Percentiles rank a stretch among this genome's conserved stretches.
Evolutionary conservation across 345 rosid genomes (phyloP).

Genomic region (Heritiera fomes): DNA sequence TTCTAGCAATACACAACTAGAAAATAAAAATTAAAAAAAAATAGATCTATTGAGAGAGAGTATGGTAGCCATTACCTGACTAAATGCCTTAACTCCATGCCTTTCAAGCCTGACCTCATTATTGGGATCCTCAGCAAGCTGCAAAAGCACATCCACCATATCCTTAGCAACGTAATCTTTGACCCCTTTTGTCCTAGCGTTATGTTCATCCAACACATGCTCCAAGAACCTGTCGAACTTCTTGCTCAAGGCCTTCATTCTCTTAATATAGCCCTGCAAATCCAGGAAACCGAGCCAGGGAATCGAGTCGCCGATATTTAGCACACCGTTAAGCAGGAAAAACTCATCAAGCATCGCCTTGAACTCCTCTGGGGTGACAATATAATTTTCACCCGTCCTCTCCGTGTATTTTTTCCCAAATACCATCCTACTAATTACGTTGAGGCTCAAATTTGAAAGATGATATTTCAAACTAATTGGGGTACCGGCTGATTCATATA

Average conservation of each 20-base stretch:
- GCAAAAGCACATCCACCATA: slow-evolving; percentile 69
- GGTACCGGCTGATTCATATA: slow-evolving; percentile 28
- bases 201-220: slow-evolving; percentile 61
- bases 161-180: slow-evolving; percentile 50
- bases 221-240: slow-evolving; percentile 61
- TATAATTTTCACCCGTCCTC: slow-evolving; percentile 23
- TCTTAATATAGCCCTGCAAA: slow-evolving; percentile 62
- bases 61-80: slow-evolving; percentile 34
- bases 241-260: slow-evolving; percentile 62
- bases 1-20: too few species aligned
- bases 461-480: slow-evolving; percentile 42
- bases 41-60: too few species aligned
- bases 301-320: slow-evolving; percentile 70
- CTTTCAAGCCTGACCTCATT: slow-evolving; percentile 68
- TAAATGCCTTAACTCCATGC: slow-evolving; percentile 58
- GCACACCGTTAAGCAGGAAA: slow-evolving; percentile 58
- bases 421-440: slow-evolving; percentile 65
- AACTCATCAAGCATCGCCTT: slow-evolving; percentile 70
- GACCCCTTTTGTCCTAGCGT: slow-evolving; percentile 34
- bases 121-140: slow-evolving; percentile 59
- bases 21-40: too few species aligned
- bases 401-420: slow-evolving; percentile 61
- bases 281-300: slow-evolving; percentile 64
- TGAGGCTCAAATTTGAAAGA: slow-evolving; percentile 45
- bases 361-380: slow-evolving; percentile 56